Evolutionary conservation across 2,329 filamentous ascomycete genomes (phyloP).

Genomic region (Xylariaceae sp.): DNA sequence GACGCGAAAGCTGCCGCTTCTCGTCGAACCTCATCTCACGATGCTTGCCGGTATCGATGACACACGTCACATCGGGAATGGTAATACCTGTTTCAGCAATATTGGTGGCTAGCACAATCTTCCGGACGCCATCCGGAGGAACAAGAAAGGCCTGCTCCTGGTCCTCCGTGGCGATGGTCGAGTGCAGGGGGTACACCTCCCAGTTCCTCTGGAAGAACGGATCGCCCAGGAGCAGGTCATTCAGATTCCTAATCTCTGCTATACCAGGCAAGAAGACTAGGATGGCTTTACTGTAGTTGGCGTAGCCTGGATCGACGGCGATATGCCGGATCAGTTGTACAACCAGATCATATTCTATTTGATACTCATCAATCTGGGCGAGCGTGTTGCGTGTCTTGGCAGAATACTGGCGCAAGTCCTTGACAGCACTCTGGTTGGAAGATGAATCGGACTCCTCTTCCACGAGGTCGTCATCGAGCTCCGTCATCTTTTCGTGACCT

Average conservation of each 20-base stretch:
- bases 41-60: conserved; percentile 94
- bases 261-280: conserved; percentile 94
- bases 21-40: conserved; percentile 98
- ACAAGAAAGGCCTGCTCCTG: conserved; percentile 89
- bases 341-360: conserved; percentile 84
- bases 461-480: conserved; percentile 57
- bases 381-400: conserved; percentile 69
- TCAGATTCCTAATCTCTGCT: conserved; percentile 82
- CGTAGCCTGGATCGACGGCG: conserved; percentile 60
- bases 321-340: conserved; percentile 73
- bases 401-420: conserved; percentile 68
- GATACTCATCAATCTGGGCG: conserved; percentile 78
- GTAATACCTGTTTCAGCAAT: conserved; percentile 99
- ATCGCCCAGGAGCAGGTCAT: conserved; percentile 77
- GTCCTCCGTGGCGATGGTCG: conserved; percentile 90
- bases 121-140: conserved; percentile 74
- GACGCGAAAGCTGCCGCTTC: conserved; percentile 77
- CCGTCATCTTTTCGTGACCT: conserved; percentile 49
- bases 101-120: conserved; percentile 95
- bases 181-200: conserved; percentile 87
- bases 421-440: conserved; percentile 52
- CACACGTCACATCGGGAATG: conserved; percentile 94
- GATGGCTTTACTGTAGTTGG: conserved; percentile 78
- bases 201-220: conserved; percentile 70
- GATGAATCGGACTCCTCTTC: conserved; percentile 49